Evolutionary conservation across 2,329 filamentous ascomycete genomes (phyloP), one percentile per base, ranked within the genome.

Genomic region (Fusarium piperis): DNA sequence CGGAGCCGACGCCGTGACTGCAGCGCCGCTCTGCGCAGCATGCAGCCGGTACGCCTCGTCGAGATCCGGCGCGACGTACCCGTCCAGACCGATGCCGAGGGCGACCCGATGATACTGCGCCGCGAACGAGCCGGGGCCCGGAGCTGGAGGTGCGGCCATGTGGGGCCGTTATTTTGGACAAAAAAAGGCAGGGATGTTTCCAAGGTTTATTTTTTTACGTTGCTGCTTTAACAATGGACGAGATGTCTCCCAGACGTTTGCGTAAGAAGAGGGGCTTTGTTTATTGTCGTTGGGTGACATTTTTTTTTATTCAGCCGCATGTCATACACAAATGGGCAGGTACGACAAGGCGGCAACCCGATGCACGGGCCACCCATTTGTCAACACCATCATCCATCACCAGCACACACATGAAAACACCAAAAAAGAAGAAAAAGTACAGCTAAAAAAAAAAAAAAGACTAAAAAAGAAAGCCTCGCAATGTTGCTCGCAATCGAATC

Each of bases 151-250:
- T 35, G 65, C 52, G 26, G 72, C 52, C 74, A 76, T 76, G 35
- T 33, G 51, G 39, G 53, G 48, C 55, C 44, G 51, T 6, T 41
- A 11, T 28, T 28, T 28, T 7, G 16, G 32, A 33, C 3, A 35
- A 35, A 35, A 41, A 46, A 46, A 10, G 13, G 8, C 23, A 26
- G 18, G 53, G 35, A 12, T 46, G 16, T 57, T 36, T 55, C 51
- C 18, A 32, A 23, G 32, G n/a, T 53, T 33, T 12, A 10, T 23
- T 46, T 41, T 41, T 73, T 70, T 62, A 32, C 38, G 62, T 72
- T 72, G 74, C 74, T 76, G 74, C 72, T 75, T 76, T 70, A 67
- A 70, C 44, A 30, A 13, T 48, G 0, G 44, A 58, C 30, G 38
- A 0, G 44, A 58, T 33, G 38, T 33, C 23, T 48, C 32, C 53